Conservation (phyloP, 2,329 filamentous ascomycete genomes). For the Clonostachys chloroleuca region DNA sequence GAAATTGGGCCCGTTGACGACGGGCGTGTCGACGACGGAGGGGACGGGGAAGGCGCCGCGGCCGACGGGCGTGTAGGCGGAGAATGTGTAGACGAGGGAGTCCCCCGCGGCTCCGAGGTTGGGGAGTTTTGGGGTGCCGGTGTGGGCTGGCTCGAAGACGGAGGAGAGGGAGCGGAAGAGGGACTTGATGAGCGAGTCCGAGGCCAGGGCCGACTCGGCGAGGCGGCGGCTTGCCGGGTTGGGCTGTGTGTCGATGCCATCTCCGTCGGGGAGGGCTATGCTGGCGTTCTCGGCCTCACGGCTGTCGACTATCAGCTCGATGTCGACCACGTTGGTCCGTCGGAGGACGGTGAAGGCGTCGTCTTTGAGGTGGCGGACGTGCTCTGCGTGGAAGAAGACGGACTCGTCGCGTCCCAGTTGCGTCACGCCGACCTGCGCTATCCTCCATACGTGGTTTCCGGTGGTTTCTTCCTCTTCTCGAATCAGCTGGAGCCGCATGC, state of each 20-base stretch:
- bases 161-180: slow-evolving; percentile 41
- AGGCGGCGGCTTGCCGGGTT: slow-evolving; percentile 17
- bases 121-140: background rate
- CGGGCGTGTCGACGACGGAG: slow-evolving; percentile 52
- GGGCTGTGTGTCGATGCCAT: slow-evolving; percentile 8
- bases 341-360: slow-evolving; percentile 78
- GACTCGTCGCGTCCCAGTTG: slow-evolving; percentile 84
- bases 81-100: slow-evolving; percentile 35
- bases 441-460: slow-evolving; percentile 52
- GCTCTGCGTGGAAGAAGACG: slow-evolving; percentile 72
- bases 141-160: slow-evolving; percentile 26
- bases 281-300: slow-evolving; percentile 16
- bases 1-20: slow-evolving; percentile 34
- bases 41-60: slow-evolving; percentile 66
- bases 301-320: slow-evolving; percentile 52
- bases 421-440: slow-evolving; percentile 77
- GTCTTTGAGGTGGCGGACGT: slow-evolving; percentile 73
- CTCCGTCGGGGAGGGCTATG: slow-evolving; percentile 8
- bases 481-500: slow-evolving; percentile 63
- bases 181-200: slow-evolving; percentile 38
- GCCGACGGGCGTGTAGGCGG: slow-evolving; percentile 49
- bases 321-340: slow-evolving; percentile 67
- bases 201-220: slow-evolving; percentile 5
- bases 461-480: slow-evolving; percentile 45
- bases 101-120: background rate